Conservation (phyloP, 768 basidiomycete genomes). For the Peribolospora kevripleyi region DNA sequence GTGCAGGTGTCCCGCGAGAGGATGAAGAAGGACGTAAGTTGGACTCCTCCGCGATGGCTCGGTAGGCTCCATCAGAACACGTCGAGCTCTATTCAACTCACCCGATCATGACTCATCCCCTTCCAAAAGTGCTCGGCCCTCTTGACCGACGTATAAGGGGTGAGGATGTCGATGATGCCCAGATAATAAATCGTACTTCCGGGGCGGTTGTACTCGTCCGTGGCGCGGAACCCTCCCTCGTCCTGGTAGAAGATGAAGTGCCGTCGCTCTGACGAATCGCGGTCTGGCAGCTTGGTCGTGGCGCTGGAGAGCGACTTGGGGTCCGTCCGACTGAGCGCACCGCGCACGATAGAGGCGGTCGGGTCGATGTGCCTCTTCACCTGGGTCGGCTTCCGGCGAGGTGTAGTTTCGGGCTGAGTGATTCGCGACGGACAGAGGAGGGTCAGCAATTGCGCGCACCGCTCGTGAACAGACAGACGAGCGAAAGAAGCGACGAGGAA, state of each 20-base stretch:
- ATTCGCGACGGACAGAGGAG: not conserved
- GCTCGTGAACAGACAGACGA: not conserved
- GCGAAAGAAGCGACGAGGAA: not conserved
- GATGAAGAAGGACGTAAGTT: not conserved
- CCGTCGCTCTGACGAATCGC: conserved; percentile 37
- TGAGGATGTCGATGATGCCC: conserved; percentile 93
- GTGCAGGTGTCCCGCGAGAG: conserved; percentile 2
- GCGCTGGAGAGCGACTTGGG: conserved; percentile 34
- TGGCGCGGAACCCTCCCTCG: conserved; percentile 75
- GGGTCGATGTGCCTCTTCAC: conserved; percentile 30
- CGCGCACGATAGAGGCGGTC: conserved; percentile 61
- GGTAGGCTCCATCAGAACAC: not conserved
- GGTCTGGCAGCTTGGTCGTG: conserved; percentile 34
- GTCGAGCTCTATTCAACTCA: conserved; percentile 25
- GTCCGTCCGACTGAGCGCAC: conserved; percentile 61
- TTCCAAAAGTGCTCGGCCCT: conserved; percentile 78
- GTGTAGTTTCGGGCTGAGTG: conserved; percentile 34
- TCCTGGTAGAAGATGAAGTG: conserved; percentile 90
- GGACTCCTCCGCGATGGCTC: conserved; percentile 3
- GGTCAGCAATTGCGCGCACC: not conserved
- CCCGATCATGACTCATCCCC: conserved; percentile 60
- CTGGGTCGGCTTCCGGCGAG: conserved; percentile 37
- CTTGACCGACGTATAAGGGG: conserved; percentile 58
- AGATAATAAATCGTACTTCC: conserved; percentile 29
- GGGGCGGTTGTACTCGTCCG: conserved; percentile 53